phyloP scores from a whole-genome alignment of 768 basidiomycete genomes.

The Infundibulicybe gibba region DNA sequence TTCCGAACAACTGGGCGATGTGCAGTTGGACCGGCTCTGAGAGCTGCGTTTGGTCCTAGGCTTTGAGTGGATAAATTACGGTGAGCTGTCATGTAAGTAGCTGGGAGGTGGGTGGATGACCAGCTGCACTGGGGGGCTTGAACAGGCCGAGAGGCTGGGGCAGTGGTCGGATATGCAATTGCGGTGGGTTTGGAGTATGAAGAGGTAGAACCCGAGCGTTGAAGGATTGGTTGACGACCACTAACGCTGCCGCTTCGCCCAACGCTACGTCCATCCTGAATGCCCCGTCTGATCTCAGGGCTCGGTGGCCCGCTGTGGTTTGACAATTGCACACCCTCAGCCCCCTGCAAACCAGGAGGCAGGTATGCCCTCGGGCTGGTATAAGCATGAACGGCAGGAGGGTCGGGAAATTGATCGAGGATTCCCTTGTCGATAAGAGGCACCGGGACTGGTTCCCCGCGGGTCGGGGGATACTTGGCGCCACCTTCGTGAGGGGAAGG shows the following conservation, averaged over 20 bases:
- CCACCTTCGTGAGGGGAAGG: not conserved
- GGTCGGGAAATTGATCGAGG: slow-evolving; percentile 8
- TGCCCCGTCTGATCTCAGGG: too few relatives aligned
- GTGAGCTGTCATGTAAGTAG: slow-evolving; percentile 1
- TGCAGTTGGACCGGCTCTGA: not conserved
- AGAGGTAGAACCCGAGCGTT: not conserved
- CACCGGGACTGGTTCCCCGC: not conserved
- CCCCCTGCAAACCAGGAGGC: not conserved
- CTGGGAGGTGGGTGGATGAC: not conserved
- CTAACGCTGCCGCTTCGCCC: too few relatives aligned
- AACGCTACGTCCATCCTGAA: too few relatives aligned
- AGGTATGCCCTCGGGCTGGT: not conserved
- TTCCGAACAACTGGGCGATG: slow-evolving; percentile 1
- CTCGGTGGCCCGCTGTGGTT: too few relatives aligned
- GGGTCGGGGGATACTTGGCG: not conserved
- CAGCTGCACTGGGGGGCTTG: not conserved
- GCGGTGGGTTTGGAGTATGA: not conserved
- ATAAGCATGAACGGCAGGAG: slow-evolving; percentile 3
- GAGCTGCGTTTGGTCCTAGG: slow-evolving; percentile 3
- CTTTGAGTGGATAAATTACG: slow-evolving; percentile 9
- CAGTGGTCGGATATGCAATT: not conserved
- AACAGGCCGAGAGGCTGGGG: not conserved
- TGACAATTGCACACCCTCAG: not conserved
- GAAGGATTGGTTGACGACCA: not conserved
- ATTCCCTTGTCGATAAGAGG: slow-evolving; percentile 6